A percentile compares a stretch with the other conserved stretches of the same genome.
Conservation (phyloP, 1,284 basidiomycete species). For the Microbotryomycetes sp. region DNA sequence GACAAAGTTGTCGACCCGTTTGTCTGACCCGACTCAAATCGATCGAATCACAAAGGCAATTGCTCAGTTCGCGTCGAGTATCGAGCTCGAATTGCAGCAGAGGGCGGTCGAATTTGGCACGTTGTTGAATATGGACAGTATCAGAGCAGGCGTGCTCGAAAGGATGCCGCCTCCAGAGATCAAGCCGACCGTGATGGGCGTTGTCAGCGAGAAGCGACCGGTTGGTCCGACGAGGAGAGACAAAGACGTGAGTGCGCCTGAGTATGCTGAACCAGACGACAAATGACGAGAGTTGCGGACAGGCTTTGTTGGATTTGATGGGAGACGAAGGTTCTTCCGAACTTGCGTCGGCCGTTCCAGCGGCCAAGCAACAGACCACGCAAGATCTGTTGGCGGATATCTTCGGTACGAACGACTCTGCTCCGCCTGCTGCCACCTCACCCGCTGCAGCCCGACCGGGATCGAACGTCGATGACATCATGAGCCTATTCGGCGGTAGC, state of each 20-base stretch:
- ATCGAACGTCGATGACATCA: slow-evolving; percentile 76
- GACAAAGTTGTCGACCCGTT: slow-evolving; percentile 81
- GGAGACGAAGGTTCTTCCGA: slow-evolving; percentile 56
- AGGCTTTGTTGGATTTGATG: slow-evolving; percentile 61
- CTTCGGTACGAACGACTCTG: slow-evolving; percentile 57
- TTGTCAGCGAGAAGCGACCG: slow-evolving; percentile 85
- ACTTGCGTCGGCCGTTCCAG: slow-evolving; percentile 39
- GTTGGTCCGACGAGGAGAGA: slow-evolving; percentile 77
- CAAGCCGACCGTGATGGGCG: slow-evolving; percentile 85
- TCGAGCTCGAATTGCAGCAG: slow-evolving; percentile 92
- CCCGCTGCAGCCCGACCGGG: slow-evolving; percentile 45
- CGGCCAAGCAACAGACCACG: slow-evolving; percentile 54
- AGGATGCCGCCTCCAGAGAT: slow-evolving; percentile 97
- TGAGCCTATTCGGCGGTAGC: slow-evolving; percentile 66
- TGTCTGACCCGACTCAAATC: slow-evolving; percentile 50
- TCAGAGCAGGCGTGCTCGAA: slow-evolving; percentile 85
- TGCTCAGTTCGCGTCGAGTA: slow-evolving; percentile 67
- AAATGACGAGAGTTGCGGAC: slow-evolving; percentile 8
- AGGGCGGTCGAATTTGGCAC: slow-evolving; percentile 90
- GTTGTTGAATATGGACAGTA: slow-evolving; percentile 59
- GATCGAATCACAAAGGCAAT: slow-evolving; percentile 70
- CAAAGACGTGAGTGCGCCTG: slow-evolving; percentile 54
- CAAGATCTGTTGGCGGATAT: slow-evolving; percentile 90
- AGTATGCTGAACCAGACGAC: not conserved
- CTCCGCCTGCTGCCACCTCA: slow-evolving; percentile 41